Percentiles rank a stretch among this genome's conserved stretches.
Evolutionary conservation across 2,329 filamentous ascomycete species (phyloP).

Genomic region (Trichoderma pleuroti): DNA sequence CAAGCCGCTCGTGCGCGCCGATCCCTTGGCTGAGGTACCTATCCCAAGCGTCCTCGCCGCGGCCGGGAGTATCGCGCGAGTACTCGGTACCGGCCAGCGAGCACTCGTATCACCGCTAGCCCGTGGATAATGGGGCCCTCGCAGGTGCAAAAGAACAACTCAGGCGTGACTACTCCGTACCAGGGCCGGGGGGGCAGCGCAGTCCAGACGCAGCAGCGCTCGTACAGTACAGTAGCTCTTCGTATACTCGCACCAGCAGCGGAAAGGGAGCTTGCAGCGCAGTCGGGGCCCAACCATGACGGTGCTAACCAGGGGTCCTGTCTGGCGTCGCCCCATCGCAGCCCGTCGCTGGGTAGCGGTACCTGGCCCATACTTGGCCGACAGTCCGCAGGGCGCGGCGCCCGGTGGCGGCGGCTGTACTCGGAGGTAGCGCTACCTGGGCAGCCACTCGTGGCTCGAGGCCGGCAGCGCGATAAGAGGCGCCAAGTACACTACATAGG

Average conservation of each 20-base stretch:
- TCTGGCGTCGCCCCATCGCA: constrained; percentile 6
- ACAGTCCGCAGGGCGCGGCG: neutral
- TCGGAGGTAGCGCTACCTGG: neutral
- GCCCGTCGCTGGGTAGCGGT: constrained; percentile 3
- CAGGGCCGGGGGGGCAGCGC: too few relatives aligned
- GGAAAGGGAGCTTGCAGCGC: neutral
- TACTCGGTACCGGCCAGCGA: neutral
- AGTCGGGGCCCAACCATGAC: neutral
- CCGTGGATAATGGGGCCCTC: neutral
- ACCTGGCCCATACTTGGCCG: neutral
- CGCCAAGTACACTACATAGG: too few relatives aligned
- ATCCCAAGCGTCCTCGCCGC: neutral
- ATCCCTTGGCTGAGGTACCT: neutral
- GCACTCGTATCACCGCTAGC: neutral
- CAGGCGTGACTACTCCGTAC: too few relatives aligned
- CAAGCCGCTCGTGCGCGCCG: neutral
- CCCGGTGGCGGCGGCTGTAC: neutral
- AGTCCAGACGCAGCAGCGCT: neutral
- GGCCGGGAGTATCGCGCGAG: neutral
- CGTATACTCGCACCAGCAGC: neutral
- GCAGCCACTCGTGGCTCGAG: constrained; percentile 5
- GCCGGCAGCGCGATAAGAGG: neutral
- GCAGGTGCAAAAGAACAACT: neutral
- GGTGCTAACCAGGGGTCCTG: constrained; percentile 11
- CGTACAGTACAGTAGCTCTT: neutral